Base-by-base conservation (phyloP, 2,329 filamentous ascomycete species). In the Aspergillaceae sp. region DNA sequence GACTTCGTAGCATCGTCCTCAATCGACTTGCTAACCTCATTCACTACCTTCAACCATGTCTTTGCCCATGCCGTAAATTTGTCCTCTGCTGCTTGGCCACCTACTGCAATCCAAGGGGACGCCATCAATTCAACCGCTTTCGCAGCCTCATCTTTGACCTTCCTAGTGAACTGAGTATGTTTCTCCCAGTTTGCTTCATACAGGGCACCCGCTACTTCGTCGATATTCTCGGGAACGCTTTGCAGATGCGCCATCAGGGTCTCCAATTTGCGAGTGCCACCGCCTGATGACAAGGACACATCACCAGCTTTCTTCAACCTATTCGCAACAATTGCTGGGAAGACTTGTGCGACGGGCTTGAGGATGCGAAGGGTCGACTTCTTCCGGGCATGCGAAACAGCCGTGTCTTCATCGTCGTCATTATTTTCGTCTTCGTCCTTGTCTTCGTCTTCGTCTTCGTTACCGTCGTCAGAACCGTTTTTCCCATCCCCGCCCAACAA, bases 1-100 rank as follows among this genome's bases (percentile, higher is more conserved):
- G 10, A 42, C 4, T 7, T 35, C n/a, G 19, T 32, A 9, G 38
- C 30, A 43, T 26, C 29, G 10, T 51, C 47, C 35, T 51, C 47
- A 42, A 60, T 48, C 32, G 62, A 52, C 50, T 62, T 67, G 54
- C 57, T 59, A 30, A 70, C 62, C 50, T 69, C 66, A 26, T 69
- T 64, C 45, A 75, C 53, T 27, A 72, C 71, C 41, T 64, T 67
- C 34, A 64, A 48, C 76, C 76, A 81, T 43, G 76, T 79, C 42
- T 70, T 72, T n/a, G 76, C 80, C 89, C 89, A 94, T 10, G 77
- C 72, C 0, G 82, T 84, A 59, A 94, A 94, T 57, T 84, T 86
- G 57, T 95, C 89, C 41, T 83, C 74, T 0, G 77, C 74, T 0
- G 75, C 77, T 68, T 68, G 5, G 1, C 70, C 65, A 0, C 72